A percentile compares a stretch with the other conserved stretches of the same genome.
These are phyloP conservation scores for Lentinus brumalis DNA, from an alignment of 768 basidiomycete genomes.

Conservation along the genomic window DNA sequence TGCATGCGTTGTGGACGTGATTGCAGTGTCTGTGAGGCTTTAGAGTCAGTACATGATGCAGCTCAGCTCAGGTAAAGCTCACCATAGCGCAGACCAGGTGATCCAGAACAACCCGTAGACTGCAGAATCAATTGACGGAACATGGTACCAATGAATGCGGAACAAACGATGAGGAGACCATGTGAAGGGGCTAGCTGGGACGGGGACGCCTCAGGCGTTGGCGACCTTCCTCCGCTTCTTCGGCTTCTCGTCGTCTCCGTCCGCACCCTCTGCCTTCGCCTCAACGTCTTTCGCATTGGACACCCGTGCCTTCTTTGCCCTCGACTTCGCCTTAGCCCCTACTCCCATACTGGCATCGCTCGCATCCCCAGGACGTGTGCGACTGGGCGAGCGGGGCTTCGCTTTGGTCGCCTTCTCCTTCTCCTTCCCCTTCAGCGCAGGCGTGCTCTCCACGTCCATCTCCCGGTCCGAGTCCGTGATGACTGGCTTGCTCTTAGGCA, in stretches of 20 bases:
- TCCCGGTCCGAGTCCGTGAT: slow-evolving; percentile 25
- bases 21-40: too few relatives aligned
- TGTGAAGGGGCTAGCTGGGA: background rate
- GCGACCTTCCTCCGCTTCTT: slow-evolving; percentile 30
- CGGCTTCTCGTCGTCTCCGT: slow-evolving; percentile 27
- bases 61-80: background rate
- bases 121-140: background rate
- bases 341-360: slow-evolving; percentile 9
- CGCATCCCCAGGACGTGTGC: slow-evolving; percentile 15
- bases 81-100: background rate
- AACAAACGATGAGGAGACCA: background rate
- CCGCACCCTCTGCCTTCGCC: slow-evolving; percentile 11
- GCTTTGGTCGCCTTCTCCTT: slow-evolving; percentile 9
- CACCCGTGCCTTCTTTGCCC: slow-evolving; percentile 14
- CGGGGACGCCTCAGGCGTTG: background rate
- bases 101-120: background rate
- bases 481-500: slow-evolving; percentile 25
- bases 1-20: background rate
- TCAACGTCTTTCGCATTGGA: slow-evolving; percentile 16
- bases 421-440: slow-evolving; percentile 5
- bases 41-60: too few relatives aligned
- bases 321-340: slow-evolving; percentile 11
- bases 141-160: background rate
- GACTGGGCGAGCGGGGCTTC: slow-evolving; percentile 24
- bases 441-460: slow-evolving; percentile 12